These are phyloP conservation scores for Parmelia sp. DNA, from an alignment of 495 filamentous ascomycete species.

Conservation along the genomic window DNA sequence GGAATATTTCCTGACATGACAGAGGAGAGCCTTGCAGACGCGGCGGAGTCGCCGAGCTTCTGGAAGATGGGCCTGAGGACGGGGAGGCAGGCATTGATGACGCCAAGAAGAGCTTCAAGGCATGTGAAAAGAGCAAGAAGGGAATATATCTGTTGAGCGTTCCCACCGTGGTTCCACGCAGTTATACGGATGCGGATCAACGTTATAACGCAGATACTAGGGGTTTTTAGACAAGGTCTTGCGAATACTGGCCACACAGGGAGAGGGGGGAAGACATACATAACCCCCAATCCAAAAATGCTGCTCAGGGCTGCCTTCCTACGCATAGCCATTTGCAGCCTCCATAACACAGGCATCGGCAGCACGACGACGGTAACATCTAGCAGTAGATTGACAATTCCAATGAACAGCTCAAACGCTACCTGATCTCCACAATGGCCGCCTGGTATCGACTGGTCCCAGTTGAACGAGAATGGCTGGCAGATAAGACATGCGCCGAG, in stretches of 20 bases:
- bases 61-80: slow-evolving; percentile 23
- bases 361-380: slow-evolving; percentile 37
- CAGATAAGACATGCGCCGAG: slow-evolving; percentile 34
- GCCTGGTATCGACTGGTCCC: slow-evolving; percentile 25
- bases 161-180: slow-evolving; percentile 7
- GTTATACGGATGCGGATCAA: slow-evolving; percentile 12
- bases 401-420: slow-evolving; percentile 31
- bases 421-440: slow-evolving; percentile 32
- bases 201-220: slow-evolving; percentile 22
- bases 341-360: slow-evolving; percentile 43
- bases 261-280: slow-evolving; percentile 11
- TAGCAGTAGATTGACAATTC: slow-evolving; percentile 30
- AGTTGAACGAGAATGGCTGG: slow-evolving; percentile 30
- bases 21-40: slow-evolving; percentile 11
- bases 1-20: slow-evolving; percentile 15
- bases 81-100: slow-evolving; percentile 25
- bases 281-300: slow-evolving; percentile 24
- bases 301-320: slow-evolving; percentile 30
- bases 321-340: slow-evolving; percentile 34
- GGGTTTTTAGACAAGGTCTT: neutral
- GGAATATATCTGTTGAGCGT: slow-evolving; percentile 18
- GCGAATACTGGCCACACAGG: no score
- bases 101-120: slow-evolving; percentile 21
- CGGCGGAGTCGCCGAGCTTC: slow-evolving; percentile 13
- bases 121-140: slow-evolving; percentile 17